Base-by-base conservation (phyloP, 1,284 basidiomycete species). In the Afroboletus lepidellus region DNA sequence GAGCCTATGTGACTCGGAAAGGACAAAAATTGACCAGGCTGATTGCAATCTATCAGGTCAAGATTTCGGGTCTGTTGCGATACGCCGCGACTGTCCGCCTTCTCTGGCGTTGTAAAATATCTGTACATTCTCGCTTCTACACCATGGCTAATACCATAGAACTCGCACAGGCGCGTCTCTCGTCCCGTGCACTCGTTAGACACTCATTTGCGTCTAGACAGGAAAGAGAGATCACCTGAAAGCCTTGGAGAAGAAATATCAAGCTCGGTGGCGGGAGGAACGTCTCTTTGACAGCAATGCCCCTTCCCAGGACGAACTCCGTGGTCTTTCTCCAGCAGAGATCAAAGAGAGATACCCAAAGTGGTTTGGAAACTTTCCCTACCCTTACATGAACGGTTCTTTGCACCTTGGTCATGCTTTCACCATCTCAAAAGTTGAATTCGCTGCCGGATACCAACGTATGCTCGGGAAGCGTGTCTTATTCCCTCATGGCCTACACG, bases 371-470 rank as follows among this genome's bases (percentile, higher is more conserved):
- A 98, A 87, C 71, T 95, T 91, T 71, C 94, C 96, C 25, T 96
- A 80, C 74, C 91, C 94, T 2, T 99, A 99, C 80, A 98, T 98
- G 94, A 99, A 99, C 70, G 97, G 97, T 46, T 91, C 90, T 58
- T 80, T 99, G 61, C 97, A 99, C 72, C 80, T 99, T 32, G 97
- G 97, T 38, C 97, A 99, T 74, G 96, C 92, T 0, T 99, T 99
- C 74, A 96, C 95, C 38, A 92, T 99, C 72, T 95, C 93, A 56
- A 99, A 99, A 77, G 90, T 98, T 70, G 97, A 99, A 72, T 99
- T 99, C 65, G 87, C 89, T 2, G 89, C 95, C 37, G 97, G 97
- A 21, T 99, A 92, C 72, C 89, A 99, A 74, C 80, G 96, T 48
- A 90, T 99, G 91, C 72, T 94, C 60, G 97, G 97, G 50, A 97